Evolutionary conservation across 345 rosid genomes (phyloP).

Genomic region (Microcos paniculata): DNA sequence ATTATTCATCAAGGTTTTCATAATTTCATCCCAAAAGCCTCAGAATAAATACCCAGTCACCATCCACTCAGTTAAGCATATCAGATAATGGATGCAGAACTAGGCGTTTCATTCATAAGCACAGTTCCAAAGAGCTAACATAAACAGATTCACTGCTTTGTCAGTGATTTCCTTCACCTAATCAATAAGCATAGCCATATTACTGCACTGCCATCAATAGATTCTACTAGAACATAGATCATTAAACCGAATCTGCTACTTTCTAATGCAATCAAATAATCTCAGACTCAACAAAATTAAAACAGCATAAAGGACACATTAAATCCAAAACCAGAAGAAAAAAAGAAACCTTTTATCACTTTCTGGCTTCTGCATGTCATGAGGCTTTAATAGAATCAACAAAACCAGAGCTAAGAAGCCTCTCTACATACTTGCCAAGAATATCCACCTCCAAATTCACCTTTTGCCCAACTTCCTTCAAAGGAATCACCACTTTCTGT

Average conservation of each 20-base stretch:
- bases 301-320: background rate
- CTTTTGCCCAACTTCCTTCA: slow-evolving; percentile 73
- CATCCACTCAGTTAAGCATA: background rate
- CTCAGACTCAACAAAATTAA: background rate
- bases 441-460: slow-evolving; percentile 94
- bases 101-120: background rate
- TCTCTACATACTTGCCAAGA: slow-evolving; percentile 91
- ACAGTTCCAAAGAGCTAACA: background rate
- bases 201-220: background rate
- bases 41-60: background rate
- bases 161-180: background rate
- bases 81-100: background rate
- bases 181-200: background rate
- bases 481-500: slow-evolving; percentile 71
- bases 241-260: background rate
- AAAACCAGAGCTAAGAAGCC: slow-evolving; percentile 64
- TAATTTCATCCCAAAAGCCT: background rate
- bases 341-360: background rate
- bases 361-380: background rate
- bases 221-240: background rate
- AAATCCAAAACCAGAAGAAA: background rate
- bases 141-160: background rate
- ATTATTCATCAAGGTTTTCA: background rate
- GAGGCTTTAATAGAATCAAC: slow-evolving; percentile 41
- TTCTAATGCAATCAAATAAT: background rate